These are phyloP conservation scores for Suhomyces sp. DNA, from an alignment of 805 yeast species.

Conservation along the genomic window DNA sequence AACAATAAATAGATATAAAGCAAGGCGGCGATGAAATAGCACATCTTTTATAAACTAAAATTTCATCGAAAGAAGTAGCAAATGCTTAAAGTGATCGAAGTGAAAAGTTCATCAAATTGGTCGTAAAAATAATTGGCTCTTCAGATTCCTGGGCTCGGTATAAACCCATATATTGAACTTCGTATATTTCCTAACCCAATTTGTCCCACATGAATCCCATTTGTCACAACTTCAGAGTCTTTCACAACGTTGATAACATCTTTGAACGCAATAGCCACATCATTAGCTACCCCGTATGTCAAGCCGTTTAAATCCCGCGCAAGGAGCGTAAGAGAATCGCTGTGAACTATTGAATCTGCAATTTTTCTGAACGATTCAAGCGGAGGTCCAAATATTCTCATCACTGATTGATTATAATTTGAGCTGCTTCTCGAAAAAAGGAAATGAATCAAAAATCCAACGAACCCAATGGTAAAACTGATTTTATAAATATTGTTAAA, in stretches of 20 bases:
- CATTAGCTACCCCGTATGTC: conserved; percentile 3
- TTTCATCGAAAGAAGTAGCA: no score
- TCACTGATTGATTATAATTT: conserved; percentile 9
- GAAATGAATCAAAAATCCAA: conserved; percentile 39
- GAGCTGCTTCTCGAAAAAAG: conserved; percentile 24
- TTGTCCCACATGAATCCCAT: conserved; percentile 24
- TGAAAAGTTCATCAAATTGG: no score
- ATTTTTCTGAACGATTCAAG: neutral
- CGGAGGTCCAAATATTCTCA: conserved; percentile 6
- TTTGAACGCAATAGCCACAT: conserved; percentile 12
- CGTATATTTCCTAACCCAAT: conserved; percentile 37
- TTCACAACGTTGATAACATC: conserved; percentile 12
- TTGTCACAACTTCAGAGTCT: conserved; percentile 18
- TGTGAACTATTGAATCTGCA: no score
- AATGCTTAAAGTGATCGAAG: no score
- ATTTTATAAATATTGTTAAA: conserved; percentile 25
- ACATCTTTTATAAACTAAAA: no score
- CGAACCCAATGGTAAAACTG: conserved; percentile 39
- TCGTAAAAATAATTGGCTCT: no score
- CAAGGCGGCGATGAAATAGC: no score
- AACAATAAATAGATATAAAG: no score
- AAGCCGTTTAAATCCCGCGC: neutral
- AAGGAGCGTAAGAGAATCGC: no score
- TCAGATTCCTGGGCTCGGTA: no score
- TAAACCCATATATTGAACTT: conserved; percentile 26